Evolutionary conservation across 2,329 filamentous ascomycete genomes (phyloP), one percentile per base, ranked within the genome.

Genomic region (Raffaelea arxii): DNA sequence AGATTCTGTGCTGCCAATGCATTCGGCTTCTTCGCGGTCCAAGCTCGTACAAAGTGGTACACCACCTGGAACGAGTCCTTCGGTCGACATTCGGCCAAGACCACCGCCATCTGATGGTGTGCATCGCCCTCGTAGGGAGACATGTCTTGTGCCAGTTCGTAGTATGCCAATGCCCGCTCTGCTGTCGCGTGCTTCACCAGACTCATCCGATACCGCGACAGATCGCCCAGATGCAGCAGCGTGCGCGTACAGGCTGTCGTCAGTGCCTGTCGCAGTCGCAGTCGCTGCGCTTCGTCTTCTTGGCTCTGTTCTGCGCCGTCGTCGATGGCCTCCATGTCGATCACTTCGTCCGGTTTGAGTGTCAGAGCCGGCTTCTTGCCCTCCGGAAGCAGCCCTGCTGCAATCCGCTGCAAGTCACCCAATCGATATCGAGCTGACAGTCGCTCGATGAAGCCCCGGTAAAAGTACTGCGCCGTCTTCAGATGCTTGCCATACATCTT

Each of bases 91-190:
- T 90, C 80, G 45, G 84, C 82, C 41, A 87, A 75, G 49, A 97
- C 83, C 30, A 97, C 86, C 30, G 86, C 90, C 62, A 92, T 80
- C 63, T 97, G 92, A 58, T 98, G 91, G 58, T 94, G 85, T 16
- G 88, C 85, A 52, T 82, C 78, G 25, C 91, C 91, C 40, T 85
- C 88, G 18, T 78, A 71, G 3, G 91, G 88, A 54, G 85, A 77
- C 45, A 97, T 75, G 44, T 84, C 79, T 53, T 82, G 79, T 21
- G 92, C 92, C 49, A 97, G 71, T 46, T 77, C 72, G 63, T 98
- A 97, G 64, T 91, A 95, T 11, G 84, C 82, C 57, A 90, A 73
- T 14, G 91, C 88, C 14, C 79, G 79, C 23, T 84, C 84, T 71
- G 86, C 94, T 56, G 84, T 85, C 6, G 6, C 7, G 32, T 36